These are phyloP conservation scores for Cadophora gregata DNA, from an alignment of 2,329 filamentous ascomycete genomes.

Conservation along the genomic window DNA sequence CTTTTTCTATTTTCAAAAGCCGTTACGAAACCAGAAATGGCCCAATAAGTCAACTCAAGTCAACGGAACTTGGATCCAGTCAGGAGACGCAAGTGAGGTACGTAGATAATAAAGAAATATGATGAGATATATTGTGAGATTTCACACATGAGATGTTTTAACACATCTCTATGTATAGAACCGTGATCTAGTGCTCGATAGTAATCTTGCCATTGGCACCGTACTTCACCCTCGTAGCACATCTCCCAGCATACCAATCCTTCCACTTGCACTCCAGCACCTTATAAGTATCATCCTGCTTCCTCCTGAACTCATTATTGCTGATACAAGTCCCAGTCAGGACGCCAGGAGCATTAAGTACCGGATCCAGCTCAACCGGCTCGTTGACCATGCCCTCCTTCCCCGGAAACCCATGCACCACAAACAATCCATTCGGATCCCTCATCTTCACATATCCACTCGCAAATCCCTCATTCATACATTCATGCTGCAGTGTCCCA, in stretches of 20 bases:
- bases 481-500: neutral
- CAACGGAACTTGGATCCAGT: too few relatives aligned
- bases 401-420: neutral
- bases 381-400: neutral
- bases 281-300: neutral
- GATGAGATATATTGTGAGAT: too few relatives aligned
- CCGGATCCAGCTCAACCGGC: neutral
- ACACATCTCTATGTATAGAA: too few relatives aligned
- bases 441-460: neutral
- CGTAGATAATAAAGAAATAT: too few relatives aligned
- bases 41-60: too few relatives aligned
- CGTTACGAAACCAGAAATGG: too few relatives aligned
- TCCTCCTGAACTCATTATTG: neutral
- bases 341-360: neutral
- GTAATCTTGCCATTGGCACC: neutral
- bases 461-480: neutral
- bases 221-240: neutral
- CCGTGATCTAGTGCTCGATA: neutral
- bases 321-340: neutral
- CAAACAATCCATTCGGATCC: neutral
- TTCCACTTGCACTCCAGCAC: neutral
- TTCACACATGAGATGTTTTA: too few relatives aligned
- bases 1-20: too few relatives aligned
- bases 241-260: neutral
- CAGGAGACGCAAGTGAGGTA: too few relatives aligned